phyloP scores from a whole-genome alignment of 306 rosid genomes.

The Argentina anserina region DNA sequence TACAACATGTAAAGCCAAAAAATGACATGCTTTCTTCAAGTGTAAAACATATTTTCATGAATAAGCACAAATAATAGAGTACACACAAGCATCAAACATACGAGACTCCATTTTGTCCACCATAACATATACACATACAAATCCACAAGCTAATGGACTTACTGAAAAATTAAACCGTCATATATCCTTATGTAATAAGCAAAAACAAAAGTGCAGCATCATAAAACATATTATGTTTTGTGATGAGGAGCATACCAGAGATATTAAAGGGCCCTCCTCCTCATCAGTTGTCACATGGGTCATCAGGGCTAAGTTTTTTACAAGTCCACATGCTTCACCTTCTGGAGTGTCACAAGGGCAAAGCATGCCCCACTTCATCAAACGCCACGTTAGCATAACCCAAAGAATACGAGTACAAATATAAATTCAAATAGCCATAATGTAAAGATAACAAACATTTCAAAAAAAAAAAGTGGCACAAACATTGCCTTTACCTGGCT shows the following conservation, averaged over 20 bases:
- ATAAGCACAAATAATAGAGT: not conserved
- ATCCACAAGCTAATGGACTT: not conserved
- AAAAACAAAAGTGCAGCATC: not conserved
- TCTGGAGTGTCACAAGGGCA: conserved; percentile 99
- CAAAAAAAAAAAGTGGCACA: conserved; percentile 4
- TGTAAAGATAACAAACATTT: conserved; percentile 10
- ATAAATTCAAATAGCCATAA: not conserved
- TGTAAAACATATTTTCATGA: not conserved
- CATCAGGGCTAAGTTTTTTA: conserved; percentile 91
- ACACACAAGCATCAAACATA: not conserved
- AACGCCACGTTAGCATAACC: not conserved
- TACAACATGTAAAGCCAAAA: not conserved
- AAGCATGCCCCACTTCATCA: conserved; percentile 93
- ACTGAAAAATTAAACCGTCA: not conserved
- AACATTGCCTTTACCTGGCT: conserved; percentile 67
- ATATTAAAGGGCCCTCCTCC: conserved; percentile 70
- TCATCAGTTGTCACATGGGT: conserved; percentile 97
- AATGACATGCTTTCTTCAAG: not conserved
- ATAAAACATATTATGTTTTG: not conserved
- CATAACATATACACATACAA: not conserved
- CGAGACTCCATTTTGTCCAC: not conserved
- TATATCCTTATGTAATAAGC: not conserved
- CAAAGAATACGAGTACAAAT: not conserved
- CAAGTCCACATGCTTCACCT: conserved; percentile 94
- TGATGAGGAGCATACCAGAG: conserved; percentile 44